phyloP scores from a whole-genome alignment of 495 filamentous ascomycete genomes.

The Apodospora peruviana region DNA sequence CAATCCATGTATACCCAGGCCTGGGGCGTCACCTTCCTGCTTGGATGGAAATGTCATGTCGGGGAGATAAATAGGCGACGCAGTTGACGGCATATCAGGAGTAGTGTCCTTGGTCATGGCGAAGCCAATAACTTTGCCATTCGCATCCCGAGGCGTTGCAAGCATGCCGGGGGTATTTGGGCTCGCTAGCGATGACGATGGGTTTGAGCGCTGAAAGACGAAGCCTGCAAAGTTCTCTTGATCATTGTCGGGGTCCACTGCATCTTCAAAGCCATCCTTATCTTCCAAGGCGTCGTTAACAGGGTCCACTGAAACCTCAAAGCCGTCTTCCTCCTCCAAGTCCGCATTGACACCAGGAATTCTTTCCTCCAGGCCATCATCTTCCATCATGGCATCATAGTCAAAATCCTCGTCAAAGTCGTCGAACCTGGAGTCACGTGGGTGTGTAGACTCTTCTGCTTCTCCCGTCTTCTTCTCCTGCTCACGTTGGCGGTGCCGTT shows the following conservation, averaged over 20 bases:
- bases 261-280: slow-evolving; percentile 19
- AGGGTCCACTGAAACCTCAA: slow-evolving; percentile 24
- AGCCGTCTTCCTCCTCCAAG: slow-evolving; percentile 46
- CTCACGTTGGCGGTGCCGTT: slow-evolving; percentile 72
- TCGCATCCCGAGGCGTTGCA: slow-evolving; percentile 48
- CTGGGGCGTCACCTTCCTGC: slow-evolving; percentile 16
- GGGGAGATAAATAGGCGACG: slow-evolving; percentile 10
- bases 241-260: slow-evolving; percentile 39
- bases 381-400: slow-evolving; percentile 63
- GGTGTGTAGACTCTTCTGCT: slow-evolving; percentile 17
- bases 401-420: slow-evolving; percentile 68
- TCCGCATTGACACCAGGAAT: slow-evolving; percentile 73
- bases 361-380: slow-evolving; percentile 66
- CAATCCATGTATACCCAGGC: slow-evolving; percentile 32
- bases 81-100: slow-evolving; percentile 10
- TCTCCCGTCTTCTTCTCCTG: slow-evolving; percentile 44
- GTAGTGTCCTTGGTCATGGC: slow-evolving; percentile 41
- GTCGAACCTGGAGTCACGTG: slow-evolving; percentile 44
- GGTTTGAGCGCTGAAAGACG: slow-evolving; percentile 45
- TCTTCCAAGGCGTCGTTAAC: slow-evolving; percentile 34
- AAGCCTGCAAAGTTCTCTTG: slow-evolving; percentile 52
- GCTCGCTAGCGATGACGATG: slow-evolving; percentile 40
- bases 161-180: slow-evolving; percentile 41
- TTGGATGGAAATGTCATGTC: slow-evolving; percentile 1
- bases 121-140: slow-evolving; percentile 44